Conservation (phyloP, 2,329 filamentous ascomycete genomes). For the Trematosphaeria pertusa region DNA sequence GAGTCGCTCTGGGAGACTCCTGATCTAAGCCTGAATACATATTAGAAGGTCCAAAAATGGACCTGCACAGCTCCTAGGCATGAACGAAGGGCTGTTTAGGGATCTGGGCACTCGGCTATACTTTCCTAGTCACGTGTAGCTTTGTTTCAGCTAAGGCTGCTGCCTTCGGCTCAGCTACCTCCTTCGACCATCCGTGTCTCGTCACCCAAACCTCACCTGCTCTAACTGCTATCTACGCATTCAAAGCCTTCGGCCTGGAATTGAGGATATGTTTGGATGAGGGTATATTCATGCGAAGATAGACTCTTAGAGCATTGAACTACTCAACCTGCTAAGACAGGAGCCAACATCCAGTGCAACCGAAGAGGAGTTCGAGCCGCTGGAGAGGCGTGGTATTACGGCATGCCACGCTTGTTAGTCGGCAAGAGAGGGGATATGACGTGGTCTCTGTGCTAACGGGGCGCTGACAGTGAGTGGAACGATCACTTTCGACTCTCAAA, state of each 20-base stretch:
- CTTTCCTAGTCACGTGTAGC: no score
- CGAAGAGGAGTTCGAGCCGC: conserved; percentile 20
- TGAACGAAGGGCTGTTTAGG: conserved; percentile 4
- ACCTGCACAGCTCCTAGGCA: no score
- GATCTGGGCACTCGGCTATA: neutral
- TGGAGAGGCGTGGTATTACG: conserved; percentile 19
- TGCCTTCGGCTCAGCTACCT: no score
- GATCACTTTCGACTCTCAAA: conserved; percentile 18
- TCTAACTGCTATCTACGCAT: no score
- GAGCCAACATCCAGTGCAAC: conserved; percentile 19
- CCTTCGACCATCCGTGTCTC: conserved; percentile 1
- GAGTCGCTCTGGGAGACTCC: conserved; percentile 1
- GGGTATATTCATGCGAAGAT: conserved; percentile 21
- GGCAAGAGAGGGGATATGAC: conserved; percentile 21
- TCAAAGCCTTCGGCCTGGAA: conserved; percentile 13
- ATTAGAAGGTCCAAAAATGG: neutral
- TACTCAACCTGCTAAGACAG: conserved; percentile 22
- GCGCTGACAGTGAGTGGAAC: conserved; percentile 14
- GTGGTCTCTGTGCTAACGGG: conserved; percentile 17
- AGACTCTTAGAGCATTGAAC: conserved; percentile 19
- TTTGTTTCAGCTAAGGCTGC: no score
- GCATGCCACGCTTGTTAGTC: conserved; percentile 17
- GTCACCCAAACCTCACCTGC: conserved; percentile 5
- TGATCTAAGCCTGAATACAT: conserved; percentile 4
- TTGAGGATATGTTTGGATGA: conserved; percentile 21